phyloP scores from a whole-genome alignment of 768 basidiomycete species.

The Rhizopogon vulgaris region DNA sequence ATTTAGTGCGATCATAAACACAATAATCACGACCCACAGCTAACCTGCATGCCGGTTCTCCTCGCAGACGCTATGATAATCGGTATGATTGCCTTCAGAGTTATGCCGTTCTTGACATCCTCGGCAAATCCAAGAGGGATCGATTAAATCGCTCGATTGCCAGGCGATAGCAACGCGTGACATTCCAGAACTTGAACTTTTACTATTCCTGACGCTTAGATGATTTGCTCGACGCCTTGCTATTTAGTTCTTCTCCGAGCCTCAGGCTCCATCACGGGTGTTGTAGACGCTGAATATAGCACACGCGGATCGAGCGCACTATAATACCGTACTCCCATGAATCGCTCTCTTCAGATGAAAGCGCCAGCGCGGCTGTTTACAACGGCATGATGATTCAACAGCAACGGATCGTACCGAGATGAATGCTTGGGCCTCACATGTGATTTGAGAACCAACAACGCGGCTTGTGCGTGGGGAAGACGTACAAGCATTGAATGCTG shows the following conservation, averaged over 20 bases:
- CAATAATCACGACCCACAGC: slow-evolving; percentile 35
- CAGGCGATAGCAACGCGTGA: not conserved
- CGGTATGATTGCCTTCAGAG: slow-evolving; percentile 36
- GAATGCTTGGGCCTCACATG: slow-evolving; percentile 50
- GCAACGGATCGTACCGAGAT: slow-evolving; percentile 60
- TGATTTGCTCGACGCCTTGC: slow-evolving; percentile 71
- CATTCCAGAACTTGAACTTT: slow-evolving; percentile 64
- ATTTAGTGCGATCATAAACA: not conserved
- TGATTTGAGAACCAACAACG: not conserved
- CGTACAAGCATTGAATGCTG: slow-evolving; percentile 90
- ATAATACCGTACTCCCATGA: slow-evolving; percentile 54
- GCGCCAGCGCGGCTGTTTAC: slow-evolving; percentile 4
- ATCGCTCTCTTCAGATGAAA: slow-evolving; percentile 53
- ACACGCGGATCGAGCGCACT: slow-evolving; percentile 2
- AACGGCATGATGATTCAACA: not conserved
- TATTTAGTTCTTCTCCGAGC: slow-evolving; percentile 75
- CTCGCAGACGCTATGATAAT: slow-evolving; percentile 48
- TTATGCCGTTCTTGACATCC: slow-evolving; percentile 58
- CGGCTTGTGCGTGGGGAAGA: slow-evolving; percentile 12
- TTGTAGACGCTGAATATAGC: slow-evolving; percentile 59
- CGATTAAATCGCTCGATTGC: slow-evolving; percentile 14
- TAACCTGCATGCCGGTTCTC: slow-evolving; percentile 58
- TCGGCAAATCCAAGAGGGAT: slow-evolving; percentile 92
- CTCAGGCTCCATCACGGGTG: slow-evolving; percentile 42
- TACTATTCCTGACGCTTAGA: slow-evolving; percentile 59